These are phyloP conservation scores for Citrus sinensis DNA, from an alignment of 345 rosid genomes.

Conservation along the genomic window DVS_A1.0 CM039165.1:30503501-30504000, in stretches of 20 bases:
- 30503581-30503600: slow-evolving; percentile 40
- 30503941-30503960: neutral
- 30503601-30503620: slow-evolving; percentile 68
- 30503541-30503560: neutral
- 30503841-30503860: slow-evolving; percentile 93
- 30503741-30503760: neutral
- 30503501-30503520: too few relatives aligned
- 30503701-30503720: neutral
- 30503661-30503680: slow-evolving; percentile 36
- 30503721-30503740: neutral
- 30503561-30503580: neutral
- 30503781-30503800: slow-evolving; percentile 39
- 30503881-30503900: slow-evolving; percentile 55
- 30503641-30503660: slow-evolving; percentile 51
- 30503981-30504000: neutral
- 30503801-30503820: slow-evolving; percentile 57
- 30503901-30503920: slow-evolving; percentile 37
- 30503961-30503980: neutral
- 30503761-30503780: neutral
- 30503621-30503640: slow-evolving; percentile 69
- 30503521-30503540: too few relatives aligned
- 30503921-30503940: neutral
- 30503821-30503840: slow-evolving; percentile 65
- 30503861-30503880: slow-evolving; percentile 51
- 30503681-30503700: slow-evolving; percentile 60